Percentiles rank a stretch among this genome's conserved stretches.
Evolutionary conservation across 768 basidiomycete genomes (phyloP).

Genomic region (Cystofilobasidium macerans): DNA sequence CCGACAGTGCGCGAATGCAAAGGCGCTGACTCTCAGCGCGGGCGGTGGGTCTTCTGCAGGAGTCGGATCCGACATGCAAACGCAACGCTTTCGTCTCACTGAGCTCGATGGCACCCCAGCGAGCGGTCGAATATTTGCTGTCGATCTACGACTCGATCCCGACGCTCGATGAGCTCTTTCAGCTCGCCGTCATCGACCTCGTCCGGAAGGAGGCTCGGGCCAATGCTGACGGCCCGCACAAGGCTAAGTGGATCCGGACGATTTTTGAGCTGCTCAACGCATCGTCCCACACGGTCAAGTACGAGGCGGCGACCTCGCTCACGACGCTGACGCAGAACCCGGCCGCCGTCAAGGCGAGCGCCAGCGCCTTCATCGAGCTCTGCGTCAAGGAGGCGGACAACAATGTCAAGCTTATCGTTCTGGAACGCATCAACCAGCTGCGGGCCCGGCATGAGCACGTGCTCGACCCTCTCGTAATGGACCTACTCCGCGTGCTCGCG

Average conservation of each 20-base stretch:
- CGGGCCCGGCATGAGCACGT: conserved; percentile 72
- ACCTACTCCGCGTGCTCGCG: conserved; percentile 71
- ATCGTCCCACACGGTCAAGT: conserved; percentile 76
- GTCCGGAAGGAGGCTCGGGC: conserved; percentile 57
- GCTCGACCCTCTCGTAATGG: conserved; percentile 85
- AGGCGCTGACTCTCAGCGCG: not conserved
- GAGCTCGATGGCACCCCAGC: conserved; percentile 61
- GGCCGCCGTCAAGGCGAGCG: conserved; percentile 91
- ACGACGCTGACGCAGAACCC: conserved; percentile 91
- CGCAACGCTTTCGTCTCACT: conserved; percentile 96
- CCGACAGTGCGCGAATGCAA: not conserved
- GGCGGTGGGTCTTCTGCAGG: conserved; percentile 36
- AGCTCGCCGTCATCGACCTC: conserved; percentile 91
- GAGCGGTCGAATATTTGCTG: conserved; percentile 83
- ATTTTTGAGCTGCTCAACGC: conserved; percentile 87
- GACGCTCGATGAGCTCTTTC: conserved; percentile 76
- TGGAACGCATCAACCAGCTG: conserved; percentile 75
- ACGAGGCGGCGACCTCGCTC: conserved; percentile 90
- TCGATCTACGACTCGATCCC: conserved; percentile 73
- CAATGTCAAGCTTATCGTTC: conserved; percentile 94
- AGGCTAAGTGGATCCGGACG: conserved; percentile 87
- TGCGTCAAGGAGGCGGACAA: conserved; percentile 95
- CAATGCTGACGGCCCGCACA: conserved; percentile 13
- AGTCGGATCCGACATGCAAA: conserved; percentile 91
- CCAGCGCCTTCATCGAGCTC: conserved; percentile 73